Conservation (phyloP, 371 early-diverging fungal genomes). For the Basidiobolus meristosporus region DNA sequence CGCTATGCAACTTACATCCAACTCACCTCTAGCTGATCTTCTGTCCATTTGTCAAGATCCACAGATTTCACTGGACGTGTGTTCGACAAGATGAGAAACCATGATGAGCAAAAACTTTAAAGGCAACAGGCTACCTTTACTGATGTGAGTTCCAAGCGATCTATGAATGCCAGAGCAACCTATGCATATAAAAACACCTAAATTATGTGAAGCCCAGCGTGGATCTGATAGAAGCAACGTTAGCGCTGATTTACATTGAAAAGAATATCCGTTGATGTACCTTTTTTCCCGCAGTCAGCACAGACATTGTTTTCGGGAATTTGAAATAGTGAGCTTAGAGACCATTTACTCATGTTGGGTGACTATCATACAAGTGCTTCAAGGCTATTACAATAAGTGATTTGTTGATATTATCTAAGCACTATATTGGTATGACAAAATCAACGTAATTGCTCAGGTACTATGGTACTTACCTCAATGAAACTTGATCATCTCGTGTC, state of each 20-base stretch:
- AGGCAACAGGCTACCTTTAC: slow-evolving; percentile 23
- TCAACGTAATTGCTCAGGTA: no score
- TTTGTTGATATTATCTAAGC: no score
- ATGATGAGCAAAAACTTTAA: neutral
- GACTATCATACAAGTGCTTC: no score
- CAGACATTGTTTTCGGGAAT: slow-evolving; percentile 62
- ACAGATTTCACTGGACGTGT: slow-evolving; percentile 58
- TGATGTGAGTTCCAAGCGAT: slow-evolving; percentile 82
- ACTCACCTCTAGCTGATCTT: slow-evolving; percentile 81
- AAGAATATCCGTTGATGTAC: slow-evolving; percentile 14
- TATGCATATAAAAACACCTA: slow-evolving; percentile 89
- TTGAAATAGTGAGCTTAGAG: no score
- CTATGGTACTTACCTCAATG: no score
- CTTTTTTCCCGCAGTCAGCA: slow-evolving; percentile 60
- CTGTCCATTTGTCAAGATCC: slow-evolving; percentile 81
- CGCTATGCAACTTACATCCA: no score
- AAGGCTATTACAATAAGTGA: no score
- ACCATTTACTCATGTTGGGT: no score
- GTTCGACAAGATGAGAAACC: neutral
- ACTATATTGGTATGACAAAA: no score
- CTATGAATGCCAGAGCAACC: slow-evolving; percentile 84
- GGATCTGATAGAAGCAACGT: slow-evolving; percentile 37
- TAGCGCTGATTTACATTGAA: neutral
- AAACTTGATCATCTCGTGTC: no score
- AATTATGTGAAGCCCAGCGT: slow-evolving; percentile 86